A percentile compares a stretch with the other conserved stretches of the same genome.
Conservation (phyloP, 768 basidiomycete genomes). For the Strobilomyces confusus region DNA sequence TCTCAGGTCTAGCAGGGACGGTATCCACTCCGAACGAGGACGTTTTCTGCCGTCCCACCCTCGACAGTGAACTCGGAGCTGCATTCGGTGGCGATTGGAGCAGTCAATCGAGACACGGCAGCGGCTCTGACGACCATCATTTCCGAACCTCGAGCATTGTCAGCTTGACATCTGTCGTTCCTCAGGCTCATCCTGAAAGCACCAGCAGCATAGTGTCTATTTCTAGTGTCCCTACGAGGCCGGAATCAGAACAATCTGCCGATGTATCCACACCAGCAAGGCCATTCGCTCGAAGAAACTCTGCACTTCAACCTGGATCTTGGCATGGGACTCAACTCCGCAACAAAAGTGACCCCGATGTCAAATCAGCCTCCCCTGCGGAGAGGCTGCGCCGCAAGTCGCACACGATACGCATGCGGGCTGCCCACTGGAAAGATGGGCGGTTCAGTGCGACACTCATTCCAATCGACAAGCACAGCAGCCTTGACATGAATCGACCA, state of each 20-base stretch:
- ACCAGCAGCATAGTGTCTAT: background rate
- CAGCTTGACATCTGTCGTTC: conserved; percentile 40
- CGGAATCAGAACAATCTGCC: background rate
- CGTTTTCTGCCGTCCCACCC: conserved; percentile 30
- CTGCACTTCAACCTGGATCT: conserved; percentile 3
- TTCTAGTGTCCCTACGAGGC: background rate
- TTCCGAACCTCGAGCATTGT: conserved; percentile 54
- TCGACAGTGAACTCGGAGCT: conserved; percentile 58
- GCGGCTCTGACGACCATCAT: conserved; percentile 38
- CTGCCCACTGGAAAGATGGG: conserved; percentile 55
- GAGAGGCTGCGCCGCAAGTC: conserved; percentile 37
- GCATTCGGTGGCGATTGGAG: conserved; percentile 36
- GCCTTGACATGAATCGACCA: conserved; percentile 21
- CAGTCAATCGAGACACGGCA: conserved; percentile 1
- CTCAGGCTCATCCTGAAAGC: conserved; percentile 25
- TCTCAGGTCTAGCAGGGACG: conserved; percentile 4
- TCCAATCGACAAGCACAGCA: conserved; percentile 10
- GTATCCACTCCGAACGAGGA: conserved; percentile 7
- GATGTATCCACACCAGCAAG: conserved; percentile 2
- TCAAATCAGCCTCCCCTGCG: conserved; percentile 14
- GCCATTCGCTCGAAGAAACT: conserved; percentile 7
- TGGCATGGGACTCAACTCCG: conserved; percentile 10
- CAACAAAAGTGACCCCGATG: conserved; percentile 26
- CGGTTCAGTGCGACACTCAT: conserved; percentile 42
- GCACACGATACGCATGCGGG: conserved; percentile 54